Evolutionary conservation across 2,329 filamentous ascomycete genomes (phyloP), one percentile per base, ranked within the genome.

Genomic region (Dendryphion nanum): DNA sequence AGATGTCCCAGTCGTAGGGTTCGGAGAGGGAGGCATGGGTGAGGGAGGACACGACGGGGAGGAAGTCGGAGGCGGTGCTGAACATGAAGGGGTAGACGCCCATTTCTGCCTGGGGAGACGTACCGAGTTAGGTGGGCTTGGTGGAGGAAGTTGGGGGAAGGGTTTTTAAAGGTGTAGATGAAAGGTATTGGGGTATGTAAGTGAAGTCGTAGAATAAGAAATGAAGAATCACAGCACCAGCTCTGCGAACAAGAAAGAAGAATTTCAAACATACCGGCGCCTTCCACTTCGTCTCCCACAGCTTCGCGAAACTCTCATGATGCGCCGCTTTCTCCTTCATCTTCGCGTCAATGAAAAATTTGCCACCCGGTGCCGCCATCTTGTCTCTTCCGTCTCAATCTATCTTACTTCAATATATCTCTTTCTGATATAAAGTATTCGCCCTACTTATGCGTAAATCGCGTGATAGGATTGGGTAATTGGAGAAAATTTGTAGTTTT

Each of bases 221-320:
- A n/a, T n/a, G 23, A 26, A n/a, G n/a, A n/a, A 8, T 26, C 8
- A 26, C 35, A 20, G 18, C 7, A 38, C 31, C 20, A 8, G 10
- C 6, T 18, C 10, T 23, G 24, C 24, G 18, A 30, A 8, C 8
- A 26, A 26, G n/a, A 26, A 26, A 26, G 23, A 8, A 8, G 31
- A 19, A 33, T 15, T 15, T 8, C 17, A 8, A 16, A 53, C 75
- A 40, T 66, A 83, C 81, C 4, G 81, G 81, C 49, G 76, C 70
- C 64, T 82, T 82, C 85, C 85, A 89, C 64, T 86, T 87, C 5
- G 81, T 85, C 66, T 86, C 82, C 85, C 86, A 89, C 18, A 75
- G 55, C 47, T 71, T 60, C 44, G 67, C 53, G 47, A 64, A 74
- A 41, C 60, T 69, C 45, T 73, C 69, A 46, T 75, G 72, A 45